A percentile compares a stretch with the other conserved stretches of the same genome.
Evolutionary conservation across 768 basidiomycete species (phyloP).

Genomic region (Leccinum longicurvipes): DNA sequence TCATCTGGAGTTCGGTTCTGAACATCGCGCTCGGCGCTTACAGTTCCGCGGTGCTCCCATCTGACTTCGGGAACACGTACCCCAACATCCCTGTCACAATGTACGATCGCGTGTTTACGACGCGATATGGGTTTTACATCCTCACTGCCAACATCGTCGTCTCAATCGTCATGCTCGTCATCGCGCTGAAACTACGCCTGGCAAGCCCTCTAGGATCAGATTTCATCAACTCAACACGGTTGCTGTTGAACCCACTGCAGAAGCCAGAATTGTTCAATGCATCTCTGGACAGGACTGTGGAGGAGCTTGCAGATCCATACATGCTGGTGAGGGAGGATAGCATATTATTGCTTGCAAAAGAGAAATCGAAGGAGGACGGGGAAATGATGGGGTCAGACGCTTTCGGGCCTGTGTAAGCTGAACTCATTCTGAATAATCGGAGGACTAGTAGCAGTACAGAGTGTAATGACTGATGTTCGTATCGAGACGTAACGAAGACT

Average conservation of each 20-base stretch:
- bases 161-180: conserved; percentile 7
- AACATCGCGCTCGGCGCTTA: conserved; percentile 9
- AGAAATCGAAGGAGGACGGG: background rate
- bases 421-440: background rate
- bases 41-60: background rate
- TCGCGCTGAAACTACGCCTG: conserved; percentile 4
- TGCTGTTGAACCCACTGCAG: conserved; percentile 13
- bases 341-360: background rate
- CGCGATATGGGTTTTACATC: conserved; percentile 1
- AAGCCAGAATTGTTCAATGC: conserved; percentile 13
- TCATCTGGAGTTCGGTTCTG: conserved; percentile 4
- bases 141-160: conserved; percentile 9
- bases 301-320: conserved; percentile 1
- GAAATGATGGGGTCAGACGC: background rate
- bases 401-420: too few species aligned
- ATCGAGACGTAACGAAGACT: too few species aligned
- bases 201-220: conserved; percentile 5
- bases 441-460: background rate
- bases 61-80: background rate
- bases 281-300: background rate
- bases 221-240: conserved; percentile 7
- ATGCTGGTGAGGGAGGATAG: conserved; percentile 2
- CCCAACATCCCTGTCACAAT: background rate
- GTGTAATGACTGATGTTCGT: background rate
- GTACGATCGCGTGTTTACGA: background rate